Conservation (phyloP, 495 filamentous ascomycete genomes). For the Aspergillus nanangensis region DNA sequence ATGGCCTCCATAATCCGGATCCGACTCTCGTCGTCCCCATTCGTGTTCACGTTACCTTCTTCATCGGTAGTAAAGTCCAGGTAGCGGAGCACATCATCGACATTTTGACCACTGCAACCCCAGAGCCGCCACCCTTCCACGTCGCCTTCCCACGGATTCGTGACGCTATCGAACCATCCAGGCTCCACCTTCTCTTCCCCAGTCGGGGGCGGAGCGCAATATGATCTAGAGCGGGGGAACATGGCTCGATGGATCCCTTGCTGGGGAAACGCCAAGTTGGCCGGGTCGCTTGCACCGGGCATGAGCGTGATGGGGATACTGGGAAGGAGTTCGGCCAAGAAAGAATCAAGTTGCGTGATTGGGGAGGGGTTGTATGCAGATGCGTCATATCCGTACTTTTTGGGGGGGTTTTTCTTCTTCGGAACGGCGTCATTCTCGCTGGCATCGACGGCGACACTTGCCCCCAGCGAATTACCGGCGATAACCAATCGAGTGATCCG, state of each 20-base stretch:
- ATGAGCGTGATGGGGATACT: slow-evolving; percentile 77
- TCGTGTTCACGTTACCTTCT: slow-evolving; percentile 15
- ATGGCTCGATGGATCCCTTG: slow-evolving; percentile 80
- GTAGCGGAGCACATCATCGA: slow-evolving; percentile 92
- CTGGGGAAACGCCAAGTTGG: slow-evolving; percentile 75
- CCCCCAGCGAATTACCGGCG: slow-evolving; percentile 80
- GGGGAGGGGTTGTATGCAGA: slow-evolving; percentile 80
- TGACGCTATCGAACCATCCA: slow-evolving; percentile 83
- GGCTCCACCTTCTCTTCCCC: slow-evolving; percentile 42
- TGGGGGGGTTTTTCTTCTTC: slow-evolving; percentile 47
- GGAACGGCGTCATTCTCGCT: slow-evolving; percentile 28
- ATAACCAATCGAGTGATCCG: slow-evolving; percentile 83
- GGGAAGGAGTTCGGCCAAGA: slow-evolving; percentile 75
- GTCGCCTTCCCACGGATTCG: slow-evolving; percentile 90
- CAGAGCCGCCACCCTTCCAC: slow-evolving; percentile 83
- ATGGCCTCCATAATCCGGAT: slow-evolving; percentile 87
- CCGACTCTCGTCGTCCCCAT: slow-evolving; percentile 54
- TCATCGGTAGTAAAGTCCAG: slow-evolving; percentile 46
- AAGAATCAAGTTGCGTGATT: slow-evolving; percentile 75
- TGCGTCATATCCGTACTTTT: slow-evolving; percentile 95
- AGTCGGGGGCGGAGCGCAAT: slow-evolving; percentile 47
- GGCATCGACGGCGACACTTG: slow-evolving; percentile 38
- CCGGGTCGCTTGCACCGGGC: slow-evolving; percentile 71
- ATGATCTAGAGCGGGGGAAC: slow-evolving; percentile 70
- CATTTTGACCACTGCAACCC: slow-evolving; percentile 83